A percentile compares a stretch with the other conserved stretches of the same genome.
These are phyloP conservation scores for Mycena metata DNA, from an alignment of 768 basidiomycete species.

Conservation along the genomic window DNA sequence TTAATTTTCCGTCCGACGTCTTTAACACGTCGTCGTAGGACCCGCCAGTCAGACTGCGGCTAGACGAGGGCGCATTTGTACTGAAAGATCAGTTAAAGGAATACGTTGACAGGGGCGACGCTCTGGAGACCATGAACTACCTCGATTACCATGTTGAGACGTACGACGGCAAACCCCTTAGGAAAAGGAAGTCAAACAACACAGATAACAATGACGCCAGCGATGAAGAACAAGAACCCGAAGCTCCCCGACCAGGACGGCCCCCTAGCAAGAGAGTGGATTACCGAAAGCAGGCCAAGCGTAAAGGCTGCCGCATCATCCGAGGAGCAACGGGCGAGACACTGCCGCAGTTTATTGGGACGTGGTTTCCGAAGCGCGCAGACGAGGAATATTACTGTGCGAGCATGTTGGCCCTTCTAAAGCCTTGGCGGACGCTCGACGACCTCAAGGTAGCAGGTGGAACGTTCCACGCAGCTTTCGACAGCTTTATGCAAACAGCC, in stretches of 20 bases:
- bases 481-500: background rate
- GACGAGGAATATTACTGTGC: background rate
- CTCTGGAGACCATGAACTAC: slow-evolving; percentile 36
- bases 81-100: slow-evolving; percentile 44
- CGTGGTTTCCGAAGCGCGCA: slow-evolving; percentile 13
- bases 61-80: background rate
- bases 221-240: slow-evolving; percentile 3
- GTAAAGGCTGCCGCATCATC: slow-evolving; percentile 34
- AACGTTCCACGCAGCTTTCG: background rate
- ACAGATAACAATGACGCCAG: too few relatives aligned
- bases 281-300: slow-evolving; percentile 22
- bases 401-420: background rate
- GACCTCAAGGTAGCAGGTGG: background rate
- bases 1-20: too few relatives aligned
- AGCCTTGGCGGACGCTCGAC: background rate
- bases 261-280: slow-evolving; percentile 24
- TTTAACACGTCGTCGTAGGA: too few relatives aligned
- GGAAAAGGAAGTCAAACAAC: background rate
- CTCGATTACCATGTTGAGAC: slow-evolving; percentile 48
- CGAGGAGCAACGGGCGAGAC: slow-evolving; percentile 43
- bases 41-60: background rate
- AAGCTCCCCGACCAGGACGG: background rate
- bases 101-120: slow-evolving; percentile 43
- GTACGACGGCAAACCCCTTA: slow-evolving; percentile 41
- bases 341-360: slow-evolving; percentile 53